A percentile compares a stretch with the other conserved stretches of the same genome.
phyloP scores from a whole-genome alignment of 768 basidiomycete genomes.

The Dendrothele bispora region DNA sequence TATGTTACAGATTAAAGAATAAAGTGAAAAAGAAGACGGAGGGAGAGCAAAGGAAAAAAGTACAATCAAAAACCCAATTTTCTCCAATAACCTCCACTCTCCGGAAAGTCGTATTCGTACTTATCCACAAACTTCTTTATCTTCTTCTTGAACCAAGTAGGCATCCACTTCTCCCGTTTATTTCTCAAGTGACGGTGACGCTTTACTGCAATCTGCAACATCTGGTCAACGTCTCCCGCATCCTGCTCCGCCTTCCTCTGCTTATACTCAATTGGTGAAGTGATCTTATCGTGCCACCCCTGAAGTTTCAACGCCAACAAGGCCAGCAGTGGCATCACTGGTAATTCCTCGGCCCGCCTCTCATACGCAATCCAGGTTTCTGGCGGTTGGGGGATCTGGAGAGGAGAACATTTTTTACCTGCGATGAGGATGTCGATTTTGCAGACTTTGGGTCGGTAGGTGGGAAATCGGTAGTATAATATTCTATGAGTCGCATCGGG shows the following conservation, averaged over 20 bases:
- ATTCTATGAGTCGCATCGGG: no score
- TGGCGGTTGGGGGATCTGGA: slow-evolving; percentile 20
- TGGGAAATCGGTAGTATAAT: no score
- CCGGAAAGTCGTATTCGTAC: slow-evolving; percentile 6
- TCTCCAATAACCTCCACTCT: not conserved
- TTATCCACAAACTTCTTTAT: slow-evolving; percentile 8
- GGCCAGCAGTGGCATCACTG: slow-evolving; percentile 27
- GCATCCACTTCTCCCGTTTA: slow-evolving; percentile 11
- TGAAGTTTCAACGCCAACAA: slow-evolving; percentile 31
- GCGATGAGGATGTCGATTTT: slow-evolving; percentile 35
- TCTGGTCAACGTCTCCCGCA: slow-evolving; percentile 22
- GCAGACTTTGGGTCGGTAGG: no score
- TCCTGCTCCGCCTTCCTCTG: slow-evolving; percentile 25
- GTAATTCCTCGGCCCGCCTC: slow-evolving; percentile 13
- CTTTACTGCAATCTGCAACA: slow-evolving; percentile 19
- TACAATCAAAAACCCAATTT: no score
- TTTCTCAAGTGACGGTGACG: not conserved
- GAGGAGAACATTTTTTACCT: slow-evolving; percentile 18
- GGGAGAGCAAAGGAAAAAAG: no score
- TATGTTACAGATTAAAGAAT: no score
- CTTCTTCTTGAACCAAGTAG: slow-evolving; percentile 4
- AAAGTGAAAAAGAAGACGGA: no score
- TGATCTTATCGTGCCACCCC: slow-evolving; percentile 27
- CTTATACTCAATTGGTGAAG: slow-evolving; percentile 18
- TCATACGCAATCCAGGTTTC: slow-evolving; percentile 1